These are phyloP conservation scores for Erythrophleum ivorense DNA, from an alignment of 331 rosid genomes.

Conservation along the genomic window DNA sequence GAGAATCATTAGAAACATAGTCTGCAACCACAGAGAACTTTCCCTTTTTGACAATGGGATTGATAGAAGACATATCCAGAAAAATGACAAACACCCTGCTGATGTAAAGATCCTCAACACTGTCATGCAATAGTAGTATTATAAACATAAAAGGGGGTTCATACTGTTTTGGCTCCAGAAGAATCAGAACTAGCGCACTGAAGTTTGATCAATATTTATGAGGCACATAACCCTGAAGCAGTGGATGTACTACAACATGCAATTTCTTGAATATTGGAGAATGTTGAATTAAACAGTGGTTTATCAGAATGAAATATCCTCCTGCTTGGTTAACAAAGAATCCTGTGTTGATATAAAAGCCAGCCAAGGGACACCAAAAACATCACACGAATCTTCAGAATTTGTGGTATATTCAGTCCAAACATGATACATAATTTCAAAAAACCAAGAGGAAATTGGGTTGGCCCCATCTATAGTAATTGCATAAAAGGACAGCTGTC, in stretches of 20 bases:
- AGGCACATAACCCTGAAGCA: background rate
- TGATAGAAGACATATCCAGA: background rate
- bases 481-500: background rate
- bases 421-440: background rate
- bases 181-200: background rate
- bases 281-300: background rate
- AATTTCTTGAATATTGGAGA: background rate
- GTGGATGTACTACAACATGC: background rate
- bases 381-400: background rate
- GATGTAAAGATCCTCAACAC: slow-evolving; percentile 12
- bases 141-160: background rate
- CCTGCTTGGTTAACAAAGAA: background rate
- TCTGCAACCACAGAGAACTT: background rate
- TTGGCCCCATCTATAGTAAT: background rate
- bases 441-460: background rate
- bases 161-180: background rate
- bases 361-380: background rate
- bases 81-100: slow-evolving; percentile 12
- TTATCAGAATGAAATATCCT: background rate
- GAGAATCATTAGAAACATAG: background rate
- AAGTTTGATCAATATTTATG: background rate
- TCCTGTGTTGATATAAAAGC: background rate
- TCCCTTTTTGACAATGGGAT: background rate
- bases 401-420: background rate
- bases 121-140: slow-evolving; percentile 15